Evolutionary conservation across 352 stramenopile species (phyloP).

Genomic region (Phytophthora rubi): DNA sequence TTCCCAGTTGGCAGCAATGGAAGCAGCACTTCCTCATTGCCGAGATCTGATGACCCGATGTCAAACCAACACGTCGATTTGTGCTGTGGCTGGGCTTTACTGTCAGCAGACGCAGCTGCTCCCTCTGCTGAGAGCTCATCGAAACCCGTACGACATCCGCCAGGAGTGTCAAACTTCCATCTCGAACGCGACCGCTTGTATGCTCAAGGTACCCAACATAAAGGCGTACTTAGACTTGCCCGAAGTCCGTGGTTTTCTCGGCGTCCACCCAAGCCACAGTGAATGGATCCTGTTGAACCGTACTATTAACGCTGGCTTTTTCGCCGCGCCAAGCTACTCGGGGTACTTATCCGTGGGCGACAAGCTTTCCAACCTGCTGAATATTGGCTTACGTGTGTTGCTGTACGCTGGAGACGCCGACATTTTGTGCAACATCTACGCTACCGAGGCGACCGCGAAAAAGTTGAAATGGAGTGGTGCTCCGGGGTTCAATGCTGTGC

Average conservation of each 20-base stretch:
- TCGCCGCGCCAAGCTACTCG: constrained; percentile 20
- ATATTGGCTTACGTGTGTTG: constrained; percentile 29
- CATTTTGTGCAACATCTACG: constrained; percentile 48
- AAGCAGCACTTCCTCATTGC: constrained; percentile 27
- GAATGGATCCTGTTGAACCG: constrained; percentile 91
- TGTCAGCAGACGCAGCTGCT: constrained; percentile 47
- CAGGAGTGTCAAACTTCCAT: constrained; percentile 27
- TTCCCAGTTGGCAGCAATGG: constrained; percentile 32
- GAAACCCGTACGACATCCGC: constrained; percentile 73
- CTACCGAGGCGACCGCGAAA: constrained; percentile 37
- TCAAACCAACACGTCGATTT: constrained; percentile 23
- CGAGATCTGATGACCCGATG: constrained; percentile 28
- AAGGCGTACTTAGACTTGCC: constrained; percentile 63
- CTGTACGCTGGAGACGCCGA: constrained; percentile 42
- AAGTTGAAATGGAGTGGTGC: constrained; percentile 41
- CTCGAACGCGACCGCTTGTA: constrained; percentile 24
- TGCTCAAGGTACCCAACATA: constrained; percentile 44
- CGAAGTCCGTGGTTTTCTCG: constrained; percentile 37
- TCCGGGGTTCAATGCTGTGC: constrained; percentile 23
- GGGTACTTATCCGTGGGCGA: constrained; percentile 61
- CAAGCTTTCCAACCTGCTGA: constrained; percentile 27
- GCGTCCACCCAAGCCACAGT: constrained; percentile 33
- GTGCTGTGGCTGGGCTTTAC: constrained; percentile 33
- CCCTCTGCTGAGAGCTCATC: constrained; percentile 36
- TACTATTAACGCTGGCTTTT: constrained; percentile 91